Evolutionary conservation across 805 yeast genomes (phyloP).

Genomic region (Metschnikowia matae): DNA sequence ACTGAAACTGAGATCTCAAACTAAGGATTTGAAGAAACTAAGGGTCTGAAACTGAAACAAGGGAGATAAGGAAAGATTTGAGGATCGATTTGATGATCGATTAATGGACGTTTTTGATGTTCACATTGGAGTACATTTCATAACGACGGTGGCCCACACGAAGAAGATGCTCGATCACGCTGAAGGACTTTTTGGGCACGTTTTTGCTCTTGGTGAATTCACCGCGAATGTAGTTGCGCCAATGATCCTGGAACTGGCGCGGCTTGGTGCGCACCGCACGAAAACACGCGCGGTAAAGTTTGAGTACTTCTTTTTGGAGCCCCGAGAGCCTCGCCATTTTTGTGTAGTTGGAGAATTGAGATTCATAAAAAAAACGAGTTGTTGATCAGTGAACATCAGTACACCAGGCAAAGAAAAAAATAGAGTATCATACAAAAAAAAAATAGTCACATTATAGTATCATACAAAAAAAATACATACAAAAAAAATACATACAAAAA

Average conservation of each 20-base stretch:
- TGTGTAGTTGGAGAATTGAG: background rate
- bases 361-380: no score
- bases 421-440: no score
- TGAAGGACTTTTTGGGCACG: slow-evolving; percentile 73
- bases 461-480: no score
- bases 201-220: slow-evolving; percentile 59
- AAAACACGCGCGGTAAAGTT: slow-evolving; percentile 47
- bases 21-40: no score
- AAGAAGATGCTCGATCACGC: slow-evolving; percentile 79
- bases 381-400: background rate
- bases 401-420: background rate
- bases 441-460: no score
- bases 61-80: no score
- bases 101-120: slow-evolving; percentile 60
- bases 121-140: slow-evolving; percentile 69
- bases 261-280: slow-evolving; percentile 47
- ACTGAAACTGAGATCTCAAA: no score
- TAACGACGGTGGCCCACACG: slow-evolving; percentile 69
- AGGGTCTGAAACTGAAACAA: no score
- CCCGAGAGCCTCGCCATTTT: slow-evolving; percentile 41
- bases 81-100: no score
- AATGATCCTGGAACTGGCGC: slow-evolving; percentile 37
- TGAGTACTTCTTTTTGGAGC: slow-evolving; percentile 44
- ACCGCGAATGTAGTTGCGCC: slow-evolving; percentile 44
- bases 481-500: no score